phyloP scores from a whole-genome alignment of 768 basidiomycete genomes.

The Hypholoma sublateritium region DNA sequence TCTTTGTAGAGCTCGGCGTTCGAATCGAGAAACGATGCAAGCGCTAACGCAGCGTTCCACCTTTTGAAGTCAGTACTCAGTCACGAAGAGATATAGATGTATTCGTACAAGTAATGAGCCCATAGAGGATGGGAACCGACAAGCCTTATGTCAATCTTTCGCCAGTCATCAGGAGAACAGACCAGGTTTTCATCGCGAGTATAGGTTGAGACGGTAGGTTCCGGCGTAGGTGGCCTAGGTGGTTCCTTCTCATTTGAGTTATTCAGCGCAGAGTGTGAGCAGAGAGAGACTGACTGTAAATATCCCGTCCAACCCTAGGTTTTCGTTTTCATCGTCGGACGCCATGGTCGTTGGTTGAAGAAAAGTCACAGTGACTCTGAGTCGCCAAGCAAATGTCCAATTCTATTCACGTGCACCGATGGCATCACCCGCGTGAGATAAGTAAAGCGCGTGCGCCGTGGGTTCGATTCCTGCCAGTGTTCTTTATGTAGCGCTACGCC shows the following conservation, averaged over 20 bases:
- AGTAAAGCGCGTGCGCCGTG: too few relatives aligned
- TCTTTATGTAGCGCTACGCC: too few relatives aligned
- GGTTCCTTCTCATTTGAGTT: slow-evolving; percentile 49
- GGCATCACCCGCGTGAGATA: too few relatives aligned
- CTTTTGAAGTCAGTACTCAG: slow-evolving; percentile 32
- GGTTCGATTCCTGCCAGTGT: too few relatives aligned
- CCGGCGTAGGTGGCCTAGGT: slow-evolving; percentile 65
- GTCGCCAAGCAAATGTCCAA: too few relatives aligned
- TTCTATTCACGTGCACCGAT: too few relatives aligned
- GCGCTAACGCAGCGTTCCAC: slow-evolving; percentile 78
- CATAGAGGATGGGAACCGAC: slow-evolving; percentile 82
- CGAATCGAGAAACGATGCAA: slow-evolving; percentile 68
- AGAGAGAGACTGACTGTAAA: slow-evolving; percentile 43
- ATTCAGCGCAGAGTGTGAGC: not conserved
- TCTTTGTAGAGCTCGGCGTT: slow-evolving; percentile 46
- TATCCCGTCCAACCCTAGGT: slow-evolving; percentile 38
- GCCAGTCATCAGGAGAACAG: slow-evolving; percentile 26
- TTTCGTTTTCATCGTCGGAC: slow-evolving; percentile 26
- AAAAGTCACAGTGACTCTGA: too few relatives aligned
- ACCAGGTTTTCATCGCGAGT: slow-evolving; percentile 31
- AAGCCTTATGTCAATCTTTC: slow-evolving; percentile 58
- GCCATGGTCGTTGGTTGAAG: not conserved
- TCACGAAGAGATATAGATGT: not conserved
- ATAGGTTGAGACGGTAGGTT: slow-evolving; percentile 55
- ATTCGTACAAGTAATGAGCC: slow-evolving; percentile 72